Evolutionary conservation across 441 rosid species (phyloP), one percentile per base, ranked within the genome.

Genomic region (Adansonia grandidieri): DNA sequence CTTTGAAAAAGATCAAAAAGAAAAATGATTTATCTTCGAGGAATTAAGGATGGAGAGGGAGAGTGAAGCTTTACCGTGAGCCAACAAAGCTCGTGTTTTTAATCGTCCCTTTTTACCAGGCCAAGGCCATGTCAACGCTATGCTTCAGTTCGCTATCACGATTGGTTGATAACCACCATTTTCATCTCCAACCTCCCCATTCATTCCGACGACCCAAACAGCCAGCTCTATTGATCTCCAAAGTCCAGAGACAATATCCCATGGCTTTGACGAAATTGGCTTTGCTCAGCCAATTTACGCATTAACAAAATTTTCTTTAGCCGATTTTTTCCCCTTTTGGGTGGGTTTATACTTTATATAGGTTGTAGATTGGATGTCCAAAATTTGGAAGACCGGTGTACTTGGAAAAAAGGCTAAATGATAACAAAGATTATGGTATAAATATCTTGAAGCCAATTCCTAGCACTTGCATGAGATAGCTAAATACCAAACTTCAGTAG

Each of bases 51-150:
- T 45, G 9, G 60, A 20, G 28, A 53, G 44, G 1, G 44, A 28
- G 6, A 62, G 44, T 28, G 67, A 68, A 45, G 15, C 56, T 68
- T 9, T 0, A 45, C 0, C 10, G 1, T n/a, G 7, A 5, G 32
- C 17, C 17, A 37, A 37, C 40, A 37, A 37, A 37, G 40, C 80
- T 68, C 86, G 85, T 24, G 86, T 90, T 42, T 37, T 40, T 89
- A 48, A 85, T 86, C 3, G 65, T 90, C 9, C 82, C 90, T 3
- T 85, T 80, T 65, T 37, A 3, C 88, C 89, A 0, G 68, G 77
- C 20, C 91, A 89, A 82, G 93, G 93, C 6, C 93, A 89, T 77
- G 79, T 90, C 15, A 92, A 89, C 76, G 92, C 93, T 22, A 86
- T 92, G 86, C 87, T 92, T 44, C 92, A 90, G 19, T 87, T 92